Percentiles rank a stretch among this genome's conserved stretches.
Conservation (phyloP, 805 yeast genomes). For the Yarrowia sp. region DNA sequence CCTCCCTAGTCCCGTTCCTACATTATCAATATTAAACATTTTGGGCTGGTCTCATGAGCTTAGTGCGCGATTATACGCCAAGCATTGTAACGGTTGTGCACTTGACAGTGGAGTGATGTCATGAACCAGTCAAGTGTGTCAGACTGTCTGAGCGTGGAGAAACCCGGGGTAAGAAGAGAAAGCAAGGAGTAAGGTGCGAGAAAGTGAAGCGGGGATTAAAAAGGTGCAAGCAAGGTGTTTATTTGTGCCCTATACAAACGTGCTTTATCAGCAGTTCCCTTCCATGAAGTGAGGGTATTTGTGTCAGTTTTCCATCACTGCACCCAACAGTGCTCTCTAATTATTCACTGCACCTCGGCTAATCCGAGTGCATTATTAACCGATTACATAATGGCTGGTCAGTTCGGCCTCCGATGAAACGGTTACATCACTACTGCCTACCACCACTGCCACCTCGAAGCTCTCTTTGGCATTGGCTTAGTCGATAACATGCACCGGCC, state of each 20-base stretch:
- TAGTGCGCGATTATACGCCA: slow-evolving; percentile 36
- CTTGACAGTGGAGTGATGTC: neutral
- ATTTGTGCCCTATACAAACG: neutral
- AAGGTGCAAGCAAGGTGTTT: slow-evolving; percentile 1
- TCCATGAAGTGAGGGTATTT: too few relatives aligned
- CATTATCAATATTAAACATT: neutral
- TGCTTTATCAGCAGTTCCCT: too few relatives aligned
- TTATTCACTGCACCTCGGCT: neutral
- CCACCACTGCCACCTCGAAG: too few relatives aligned
- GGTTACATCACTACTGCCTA: too few relatives aligned
- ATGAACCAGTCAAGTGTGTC: too few relatives aligned
- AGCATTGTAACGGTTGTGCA: slow-evolving; percentile 13
- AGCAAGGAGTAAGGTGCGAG: too few relatives aligned
- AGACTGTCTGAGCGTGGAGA: neutral
- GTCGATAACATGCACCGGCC: neutral
- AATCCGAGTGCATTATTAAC: neutral
- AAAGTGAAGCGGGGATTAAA: too few relatives aligned
- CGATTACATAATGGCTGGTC: too few relatives aligned
- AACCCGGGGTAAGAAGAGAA: neutral
- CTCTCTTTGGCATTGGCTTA: too few relatives aligned
- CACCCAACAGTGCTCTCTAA: neutral
- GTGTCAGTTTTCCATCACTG: too few relatives aligned
- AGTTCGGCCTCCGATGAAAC: too few relatives aligned
- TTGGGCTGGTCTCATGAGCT: slow-evolving; percentile 20
- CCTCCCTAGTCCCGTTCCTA: too few relatives aligned